Evolutionary conservation across 73 alveolate genomes (phyloP).

Genomic region (Stentor roeselii): DNA sequence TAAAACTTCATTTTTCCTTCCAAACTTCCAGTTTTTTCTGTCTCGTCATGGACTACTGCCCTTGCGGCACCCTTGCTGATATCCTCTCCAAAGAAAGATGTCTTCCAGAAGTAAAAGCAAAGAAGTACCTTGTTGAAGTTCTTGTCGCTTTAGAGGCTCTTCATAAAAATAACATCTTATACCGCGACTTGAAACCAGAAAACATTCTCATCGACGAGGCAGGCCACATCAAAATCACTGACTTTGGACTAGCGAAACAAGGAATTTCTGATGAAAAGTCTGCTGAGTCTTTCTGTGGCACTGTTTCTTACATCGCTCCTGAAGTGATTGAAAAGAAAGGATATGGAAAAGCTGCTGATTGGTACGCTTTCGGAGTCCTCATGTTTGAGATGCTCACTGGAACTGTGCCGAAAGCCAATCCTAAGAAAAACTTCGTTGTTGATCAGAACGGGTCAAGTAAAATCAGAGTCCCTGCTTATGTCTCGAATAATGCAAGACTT

Average conservation of each 20-base stretch:
- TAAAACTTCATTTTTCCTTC: constrained; percentile 86
- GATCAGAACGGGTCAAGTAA: too few relatives aligned
- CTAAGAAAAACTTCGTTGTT: too few relatives aligned
- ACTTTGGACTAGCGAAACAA: constrained; percentile 77
- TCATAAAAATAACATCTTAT: constrained; percentile 64
- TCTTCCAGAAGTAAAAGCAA: constrained; percentile 66
- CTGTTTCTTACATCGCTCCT: constrained; percentile 80
- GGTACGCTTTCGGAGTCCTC: constrained; percentile 82
- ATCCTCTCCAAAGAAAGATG: constrained; percentile 71
- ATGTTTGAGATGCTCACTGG: constrained; percentile 80
- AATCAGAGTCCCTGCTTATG: constrained; percentile 24
- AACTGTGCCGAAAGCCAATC: too few relatives aligned
- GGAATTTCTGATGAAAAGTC: constrained; percentile 66
- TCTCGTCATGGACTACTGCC: constrained; percentile 88
- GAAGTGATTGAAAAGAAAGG: constrained; percentile 70
- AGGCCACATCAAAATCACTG: constrained; percentile 72
- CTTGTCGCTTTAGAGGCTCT: constrained; percentile 63
- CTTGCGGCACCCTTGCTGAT: constrained; percentile 93
- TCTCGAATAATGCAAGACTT: constrained; percentile 27
- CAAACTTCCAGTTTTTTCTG: constrained; percentile 85
- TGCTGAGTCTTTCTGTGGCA: constrained; percentile 77
- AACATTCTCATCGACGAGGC: constrained; percentile 62
- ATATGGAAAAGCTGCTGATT: constrained; percentile 70
- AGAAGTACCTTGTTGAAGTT: constrained; percentile 61
- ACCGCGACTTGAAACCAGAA: constrained; percentile 78